Evolutionary conservation across 2,329 filamentous ascomycete genomes (phyloP).

Genomic region (Fusarium armeniacum): DNA sequence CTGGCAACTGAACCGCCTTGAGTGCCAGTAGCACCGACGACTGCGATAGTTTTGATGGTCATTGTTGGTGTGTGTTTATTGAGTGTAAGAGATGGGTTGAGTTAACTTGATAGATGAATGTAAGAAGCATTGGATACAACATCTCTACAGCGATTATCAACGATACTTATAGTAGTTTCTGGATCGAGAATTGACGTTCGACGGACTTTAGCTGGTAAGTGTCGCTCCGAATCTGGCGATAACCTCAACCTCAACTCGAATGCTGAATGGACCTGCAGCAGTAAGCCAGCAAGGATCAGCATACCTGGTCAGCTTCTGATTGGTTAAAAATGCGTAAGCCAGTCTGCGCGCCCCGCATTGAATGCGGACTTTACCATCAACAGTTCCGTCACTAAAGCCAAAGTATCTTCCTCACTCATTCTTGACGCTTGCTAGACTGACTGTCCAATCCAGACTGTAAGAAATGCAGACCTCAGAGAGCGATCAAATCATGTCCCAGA

Average conservation of each 20-base stretch:
- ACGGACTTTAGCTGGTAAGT: neutral
- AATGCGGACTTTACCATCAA: constrained; percentile 15
- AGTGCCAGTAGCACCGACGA: constrained; percentile 63
- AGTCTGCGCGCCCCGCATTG: neutral
- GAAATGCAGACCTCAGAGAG: rapidly evolving
- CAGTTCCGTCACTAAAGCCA: neutral
- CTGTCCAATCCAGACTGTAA: neutral
- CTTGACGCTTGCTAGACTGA: neutral
- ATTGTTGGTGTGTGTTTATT: constrained; percentile 5
- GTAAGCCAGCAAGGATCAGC: constrained; percentile 22
- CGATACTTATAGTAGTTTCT: neutral
- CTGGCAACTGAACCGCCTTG: constrained; percentile 64
- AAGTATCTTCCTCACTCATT: neutral
- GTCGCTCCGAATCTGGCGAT: neutral
- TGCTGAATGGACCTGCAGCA: neutral
- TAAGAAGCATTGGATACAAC: rapidly evolving
- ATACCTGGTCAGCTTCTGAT: constrained; percentile 1
- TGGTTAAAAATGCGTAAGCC: constrained; percentile 44
- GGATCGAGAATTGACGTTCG: rapidly evolving
- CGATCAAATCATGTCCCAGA: rapidly evolving
- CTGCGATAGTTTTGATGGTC: constrained; percentile 54
- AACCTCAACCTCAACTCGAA: neutral
- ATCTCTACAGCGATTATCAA: rapidly evolving
- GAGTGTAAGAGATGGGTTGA: neutral
- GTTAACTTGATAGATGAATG: neutral